Conservation (phyloP, 202 grass and related monocot species). For the Dendrocalamus latiflorus region DNA sequence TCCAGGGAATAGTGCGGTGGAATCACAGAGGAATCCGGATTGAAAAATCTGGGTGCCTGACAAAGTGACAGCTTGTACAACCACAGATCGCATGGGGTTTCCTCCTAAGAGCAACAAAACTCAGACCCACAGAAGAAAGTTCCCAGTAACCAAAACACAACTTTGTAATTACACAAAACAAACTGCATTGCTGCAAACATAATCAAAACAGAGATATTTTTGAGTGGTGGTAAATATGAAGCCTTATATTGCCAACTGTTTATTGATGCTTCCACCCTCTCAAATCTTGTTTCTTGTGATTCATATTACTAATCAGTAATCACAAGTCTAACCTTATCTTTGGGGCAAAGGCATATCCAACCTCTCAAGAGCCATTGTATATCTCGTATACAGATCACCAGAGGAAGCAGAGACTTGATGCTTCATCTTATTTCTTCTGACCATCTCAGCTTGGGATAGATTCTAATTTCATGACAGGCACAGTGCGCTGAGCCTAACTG, state of each 20-base stretch:
- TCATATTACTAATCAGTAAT: not conserved
- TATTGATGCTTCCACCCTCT: constrained; percentile 10
- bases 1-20: too few relatives aligned
- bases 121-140: constrained; percentile 25
- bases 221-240: not conserved
- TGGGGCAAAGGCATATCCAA: not conserved
- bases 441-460: constrained; percentile 23
- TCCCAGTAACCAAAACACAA: constrained; percentile 8
- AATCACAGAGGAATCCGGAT: too few relatives aligned
- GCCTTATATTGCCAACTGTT: constrained; percentile 8
- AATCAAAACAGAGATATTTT: not conserved
- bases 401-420: constrained; percentile 4
- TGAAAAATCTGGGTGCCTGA: too few relatives aligned
- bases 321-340: not conserved
- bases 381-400: not conserved
- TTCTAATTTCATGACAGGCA: constrained; percentile 38
- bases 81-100: too few relatives aligned
- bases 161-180: constrained; percentile 2
- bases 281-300: constrained; percentile 1
- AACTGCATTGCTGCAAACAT: constrained; percentile 8
- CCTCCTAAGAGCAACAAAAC: too few relatives aligned
- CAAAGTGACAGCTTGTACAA: too few relatives aligned
- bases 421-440: constrained; percentile 11
- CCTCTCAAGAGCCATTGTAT: not conserved
- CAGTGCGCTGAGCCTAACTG: constrained; percentile 68